Percentiles rank a stretch among this genome's conserved stretches.
phyloP scores from a whole-genome alignment of 2,329 filamentous ascomycete species.

The Trichoderma sp. region DNA sequence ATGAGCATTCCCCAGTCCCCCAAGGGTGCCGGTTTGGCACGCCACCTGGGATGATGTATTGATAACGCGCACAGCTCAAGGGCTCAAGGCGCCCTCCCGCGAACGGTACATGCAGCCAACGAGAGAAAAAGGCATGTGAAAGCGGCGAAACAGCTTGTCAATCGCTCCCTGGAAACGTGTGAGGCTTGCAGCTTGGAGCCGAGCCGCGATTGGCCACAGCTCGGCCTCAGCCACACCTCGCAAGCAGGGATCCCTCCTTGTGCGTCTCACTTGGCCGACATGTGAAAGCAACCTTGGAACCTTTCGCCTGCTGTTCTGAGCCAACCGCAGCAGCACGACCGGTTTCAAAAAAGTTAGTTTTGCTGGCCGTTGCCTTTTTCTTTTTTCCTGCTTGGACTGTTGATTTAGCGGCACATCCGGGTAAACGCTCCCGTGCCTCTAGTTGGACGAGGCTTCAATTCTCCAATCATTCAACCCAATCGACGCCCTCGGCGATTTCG shows the following conservation, averaged over 20 bases:
- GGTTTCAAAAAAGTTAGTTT: background rate
- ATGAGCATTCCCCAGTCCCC: constrained; percentile 5
- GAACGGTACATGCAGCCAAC: background rate
- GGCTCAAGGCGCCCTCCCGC: background rate
- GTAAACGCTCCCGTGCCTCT: constrained; percentile 6
- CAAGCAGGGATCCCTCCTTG: background rate
- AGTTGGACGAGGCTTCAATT: background rate
- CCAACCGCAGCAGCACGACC: constrained; percentile 25
- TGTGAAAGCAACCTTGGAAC: background rate
- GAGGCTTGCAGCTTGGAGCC: constrained; percentile 4
- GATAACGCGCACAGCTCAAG: constrained; percentile 20
- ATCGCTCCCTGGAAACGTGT: background rate
- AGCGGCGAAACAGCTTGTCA: constrained; percentile 19
- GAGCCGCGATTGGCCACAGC: background rate
- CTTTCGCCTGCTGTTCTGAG: constrained; percentile 10
- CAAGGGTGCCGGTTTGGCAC: constrained; percentile 3
- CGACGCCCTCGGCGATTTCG: background rate
- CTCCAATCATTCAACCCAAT: background rate
- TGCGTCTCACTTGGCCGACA: constrained; percentile 5
- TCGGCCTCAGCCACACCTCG: constrained; percentile 7
- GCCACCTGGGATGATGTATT: constrained; percentile 22
- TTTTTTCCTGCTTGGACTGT: background rate
- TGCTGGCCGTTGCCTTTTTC: background rate
- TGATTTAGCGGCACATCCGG: constrained; percentile 17
- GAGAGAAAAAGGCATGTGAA: constrained; percentile 21